Base-by-base conservation (phyloP, 805 yeast species). In the Sugiyamaella valdiviana region DNA sequence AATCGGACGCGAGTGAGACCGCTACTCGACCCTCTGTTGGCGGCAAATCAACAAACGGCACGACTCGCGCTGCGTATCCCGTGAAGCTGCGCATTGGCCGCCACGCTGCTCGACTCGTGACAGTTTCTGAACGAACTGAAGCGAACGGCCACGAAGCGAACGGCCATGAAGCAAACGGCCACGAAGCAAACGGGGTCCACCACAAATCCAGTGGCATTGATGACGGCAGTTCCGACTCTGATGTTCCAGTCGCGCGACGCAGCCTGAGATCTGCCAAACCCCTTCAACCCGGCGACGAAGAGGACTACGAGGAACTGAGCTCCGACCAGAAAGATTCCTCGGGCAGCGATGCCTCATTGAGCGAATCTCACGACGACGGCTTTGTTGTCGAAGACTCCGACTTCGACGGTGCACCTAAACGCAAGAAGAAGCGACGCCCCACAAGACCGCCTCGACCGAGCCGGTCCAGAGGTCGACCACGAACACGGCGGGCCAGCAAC, bases 71-170 rank as follows among this genome's bases (percentile, higher is more conserved):
- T n/a, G 46, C 39, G n/a, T 50, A 36, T 16, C 57, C 58, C 21
- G 53, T 55, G 17, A 54, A 45, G 32, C 44, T 54, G 43, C 42
- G 49, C 23, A 52, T 52, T 39, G 59, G 57, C 24, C 42, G 41
- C 24, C 47, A 41, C 9, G 42, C 36, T 15, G 51, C 56, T 16
- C 42, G 37, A 32, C 41, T 44, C 39, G 44, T 50, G 20, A 53
- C 46, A 44, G 36, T 32, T 22, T 32, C 36, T 36, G 44, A 49
- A 42, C 20, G 14, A 36, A 38, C 38, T 17, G 43, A 20, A 10
- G 52, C 44, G 5, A 44, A 50, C n/a, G 49, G 39, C 21, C 50
- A 48, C 15, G 45, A 21, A 1, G 46, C 29, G n/a, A 40, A 44
- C 42, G 39, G 36, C 23, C 35, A 35, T n/a, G 42, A 29, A 15